Evolutionary conservation across 2,329 filamentous ascomycete genomes (phyloP), one percentile per base, ranked within the genome.

Genomic region (Delphinella strobiligena): DNA sequence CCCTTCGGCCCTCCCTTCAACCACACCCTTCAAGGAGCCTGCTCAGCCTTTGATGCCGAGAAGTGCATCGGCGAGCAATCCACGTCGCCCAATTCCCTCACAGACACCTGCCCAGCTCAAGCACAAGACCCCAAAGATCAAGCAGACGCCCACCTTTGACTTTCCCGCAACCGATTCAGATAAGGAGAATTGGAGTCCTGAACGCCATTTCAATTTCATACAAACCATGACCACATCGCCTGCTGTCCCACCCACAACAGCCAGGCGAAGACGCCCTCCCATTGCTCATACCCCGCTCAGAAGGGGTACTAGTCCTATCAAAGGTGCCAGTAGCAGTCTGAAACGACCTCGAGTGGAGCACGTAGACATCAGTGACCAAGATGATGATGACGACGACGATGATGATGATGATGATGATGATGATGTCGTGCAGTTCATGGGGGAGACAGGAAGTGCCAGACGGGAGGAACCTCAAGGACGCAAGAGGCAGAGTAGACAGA

Each of bases 171-270:
- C 76, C 36, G 88, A 94, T 52, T 94, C 86, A 1, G 89, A 96
- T 58, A 96, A 96, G 63, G 89, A 96, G 64, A 96, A 96, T 55
- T 93, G 86, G 75, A 73, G 74, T 67, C 53, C 79, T 68, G 1
- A 68, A 66, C 46, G 67, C 18, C 41, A 42, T 16, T 7, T 27
- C 7, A 7, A 27, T 27, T 37, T 49, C 36, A n/a, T 37, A 30
- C 33, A 31, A 14, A 32, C 33, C 11, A 37, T 40, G 36, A 15
- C 15, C 11, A 36, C 33, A 9, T 36, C 36, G 10, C 33, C 36
- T 2, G 37, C 42, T 12, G 36, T 33, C 8, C 34, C 37, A 27
- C 36, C 36, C 10, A 36, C 31, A 4, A 37, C 37, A 16, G 31
- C 10, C 11, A 40, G 9, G 15, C 34, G 32, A 31, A 16, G 33